Evolutionary conservation across 805 yeast genomes (phyloP).

Genomic region (Metschnikowia gruessii): DNA sequence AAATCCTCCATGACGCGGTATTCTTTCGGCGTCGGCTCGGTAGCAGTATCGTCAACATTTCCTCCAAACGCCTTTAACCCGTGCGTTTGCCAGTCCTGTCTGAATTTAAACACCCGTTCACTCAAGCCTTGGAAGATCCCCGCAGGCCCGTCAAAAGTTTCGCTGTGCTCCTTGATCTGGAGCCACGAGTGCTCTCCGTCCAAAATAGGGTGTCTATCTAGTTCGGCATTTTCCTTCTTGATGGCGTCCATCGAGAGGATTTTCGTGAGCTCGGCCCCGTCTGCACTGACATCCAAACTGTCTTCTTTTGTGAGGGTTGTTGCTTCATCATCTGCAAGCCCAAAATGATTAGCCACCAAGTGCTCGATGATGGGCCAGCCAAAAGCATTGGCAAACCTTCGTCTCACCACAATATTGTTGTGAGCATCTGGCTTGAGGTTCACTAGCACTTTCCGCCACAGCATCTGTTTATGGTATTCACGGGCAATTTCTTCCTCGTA

Average conservation of each 20-base stretch:
- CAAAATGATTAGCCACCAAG: conserved; percentile 65
- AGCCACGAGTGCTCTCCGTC: conserved; percentile 50
- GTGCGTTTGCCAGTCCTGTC: conserved; percentile 22
- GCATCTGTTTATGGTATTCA: conserved; percentile 77
- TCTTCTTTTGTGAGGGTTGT: conserved; percentile 9
- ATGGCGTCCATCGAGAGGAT: conserved; percentile 37
- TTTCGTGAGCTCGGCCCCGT: conserved; percentile 17
- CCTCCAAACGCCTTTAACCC: conserved; percentile 13
- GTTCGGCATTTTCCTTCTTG: conserved; percentile 32
- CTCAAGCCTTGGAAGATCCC: conserved; percentile 65
- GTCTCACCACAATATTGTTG: conserved; percentile 42
- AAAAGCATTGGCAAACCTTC: conserved; percentile 44
- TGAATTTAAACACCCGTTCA: conserved; percentile 51
- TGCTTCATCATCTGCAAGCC: conserved; percentile 15
- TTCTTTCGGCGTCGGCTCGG: not conserved
- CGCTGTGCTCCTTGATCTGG: conserved; percentile 39
- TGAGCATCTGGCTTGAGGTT: conserved; percentile 46
- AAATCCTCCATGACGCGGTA: conserved; percentile 15
- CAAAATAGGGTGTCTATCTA: conserved; percentile 27
- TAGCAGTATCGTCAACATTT: conserved; percentile 1
- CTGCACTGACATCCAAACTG: conserved; percentile 14
- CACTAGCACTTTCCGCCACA: conserved; percentile 91
- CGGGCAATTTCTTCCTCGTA: conserved; percentile 82
- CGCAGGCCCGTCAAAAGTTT: conserved; percentile 62
- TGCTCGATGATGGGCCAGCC: conserved; percentile 67